These are phyloP conservation scores for Candida multigemmis DNA, from an alignment of 805 yeast genomes.

Conservation along the genomic window DNA sequence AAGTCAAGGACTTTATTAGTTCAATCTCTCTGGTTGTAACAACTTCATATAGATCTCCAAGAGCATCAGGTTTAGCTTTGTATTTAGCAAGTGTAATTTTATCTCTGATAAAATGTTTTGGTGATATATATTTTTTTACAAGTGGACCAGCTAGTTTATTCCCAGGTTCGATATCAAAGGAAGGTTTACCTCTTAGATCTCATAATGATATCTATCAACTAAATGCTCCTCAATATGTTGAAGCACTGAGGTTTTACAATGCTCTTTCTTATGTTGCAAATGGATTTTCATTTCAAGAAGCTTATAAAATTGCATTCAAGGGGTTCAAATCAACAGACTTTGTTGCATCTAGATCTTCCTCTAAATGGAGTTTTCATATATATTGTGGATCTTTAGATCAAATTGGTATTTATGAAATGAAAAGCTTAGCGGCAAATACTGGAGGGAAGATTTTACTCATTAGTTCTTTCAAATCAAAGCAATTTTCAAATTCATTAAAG, in stretches of 20 bases:
- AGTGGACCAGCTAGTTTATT: constrained; percentile 29
- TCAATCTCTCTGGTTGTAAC: constrained; percentile 6
- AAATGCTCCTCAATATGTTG: constrained; percentile 14
- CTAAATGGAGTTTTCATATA: constrained; percentile 20
- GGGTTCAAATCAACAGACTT: constrained; percentile 13
- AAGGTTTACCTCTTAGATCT: constrained; percentile 15
- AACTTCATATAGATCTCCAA: constrained; percentile 17
- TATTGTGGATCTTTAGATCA: constrained; percentile 32
- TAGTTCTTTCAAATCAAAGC: constrained; percentile 17
- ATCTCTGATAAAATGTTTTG: constrained; percentile 9
- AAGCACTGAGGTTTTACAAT: constrained; percentile 19
- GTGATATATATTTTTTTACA: constrained; percentile 18
- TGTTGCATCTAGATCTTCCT: constrained; percentile 6
- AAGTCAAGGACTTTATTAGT: constrained; percentile 1
- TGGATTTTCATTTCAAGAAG: constrained; percentile 14
- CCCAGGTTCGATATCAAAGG: constrained; percentile 21
- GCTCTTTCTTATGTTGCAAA: constrained; percentile 17
- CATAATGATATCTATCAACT: constrained; percentile 25
- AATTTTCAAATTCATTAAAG: constrained; percentile 11
- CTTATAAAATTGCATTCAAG: constrained; percentile 7
- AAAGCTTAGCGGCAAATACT: constrained; percentile 17
- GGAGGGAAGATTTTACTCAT: constrained; percentile 21
- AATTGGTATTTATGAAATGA: constrained; percentile 36
- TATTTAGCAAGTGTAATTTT: constrained; percentile 14
- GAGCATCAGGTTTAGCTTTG: constrained; percentile 28